Evolutionary conservation across 208 protist species (phyloP), one percentile per base, ranked within the genome.

Genomic region (Leishmania turanica): DNA sequence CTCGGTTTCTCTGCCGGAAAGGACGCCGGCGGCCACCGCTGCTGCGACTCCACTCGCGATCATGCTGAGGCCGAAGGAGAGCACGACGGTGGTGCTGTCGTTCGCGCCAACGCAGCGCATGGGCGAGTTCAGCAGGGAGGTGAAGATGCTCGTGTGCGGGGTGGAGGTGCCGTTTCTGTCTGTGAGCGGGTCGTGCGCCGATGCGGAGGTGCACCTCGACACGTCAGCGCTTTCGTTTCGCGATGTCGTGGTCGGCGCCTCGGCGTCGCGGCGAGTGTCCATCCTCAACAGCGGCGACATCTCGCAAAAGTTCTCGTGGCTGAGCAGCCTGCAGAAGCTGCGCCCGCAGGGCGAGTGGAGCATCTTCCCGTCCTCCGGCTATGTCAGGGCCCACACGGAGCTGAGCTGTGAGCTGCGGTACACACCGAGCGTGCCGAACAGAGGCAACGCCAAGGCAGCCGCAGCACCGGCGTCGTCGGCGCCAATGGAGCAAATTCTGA

Each of bases 221-320:
- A 92, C 88, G 45, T 87, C 91, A 51, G 89, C 84, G 72, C 74
- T 99, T 13, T 79, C 90, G 31, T 99, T 99, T 89, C 93, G 94
- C 62, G 90, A 98, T 78, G 94, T 99, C 40, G 96, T 99, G 13
- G 74, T 94, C 62, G 92, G 96, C 60, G 89, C 93, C 42, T 84
- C 89, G 1, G 80, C 94, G 19, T 95, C 90, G 40, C 86, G 92
- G 3, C 87, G 88, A 19, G 84, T 99, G 58, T 84, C 97, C 51
- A 93, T 99, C 58, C 92, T 99, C 83, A 99, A 99, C 89, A 98
- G 93, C 75, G 98, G 99, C 62, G 98, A 99, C 86, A 91, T 99
- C 49, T 90, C 95, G 21, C 94, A 98, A 78, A 92, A 93, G 70
- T 99, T 98, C 86, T 88, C 80, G 75, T 99, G 97, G 96, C 85